Evolutionary conservation across 1,284 basidiomycete genomes (phyloP).

Genomic region (Cryptococcus sp.): DNA sequence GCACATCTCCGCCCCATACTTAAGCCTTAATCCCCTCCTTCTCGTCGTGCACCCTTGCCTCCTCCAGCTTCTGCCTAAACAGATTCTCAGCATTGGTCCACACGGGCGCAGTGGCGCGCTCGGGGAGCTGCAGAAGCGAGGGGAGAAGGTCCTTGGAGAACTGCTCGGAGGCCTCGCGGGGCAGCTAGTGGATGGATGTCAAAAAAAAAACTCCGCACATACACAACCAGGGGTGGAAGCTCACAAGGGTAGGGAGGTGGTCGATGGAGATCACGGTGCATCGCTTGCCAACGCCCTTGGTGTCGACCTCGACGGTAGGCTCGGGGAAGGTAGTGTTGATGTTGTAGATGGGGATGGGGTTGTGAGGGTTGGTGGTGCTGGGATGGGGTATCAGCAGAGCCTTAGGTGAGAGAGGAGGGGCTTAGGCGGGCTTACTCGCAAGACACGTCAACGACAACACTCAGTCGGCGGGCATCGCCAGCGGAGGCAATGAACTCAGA

Average conservation of each 20-base stretch:
- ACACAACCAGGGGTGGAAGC: slow-evolving; percentile 7
- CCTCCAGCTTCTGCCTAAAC: slow-evolving; percentile 71
- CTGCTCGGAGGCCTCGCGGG: slow-evolving; percentile 93
- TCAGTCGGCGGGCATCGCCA: slow-evolving; percentile 66
- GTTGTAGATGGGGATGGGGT: slow-evolving; percentile 93
- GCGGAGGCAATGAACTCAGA: slow-evolving; percentile 68
- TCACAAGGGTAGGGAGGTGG: slow-evolving; percentile 82
- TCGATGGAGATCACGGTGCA: slow-evolving; percentile 92
- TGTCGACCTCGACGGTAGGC: slow-evolving; percentile 84
- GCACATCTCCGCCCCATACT: too few species aligned
- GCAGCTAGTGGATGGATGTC: slow-evolving; percentile 54
- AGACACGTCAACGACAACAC: slow-evolving; percentile 93
- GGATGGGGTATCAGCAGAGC: not conserved
- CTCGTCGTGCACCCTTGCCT: slow-evolving; percentile 46
- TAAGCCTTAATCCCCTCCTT: slow-evolving; percentile 41
- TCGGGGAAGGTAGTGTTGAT: slow-evolving; percentile 94
- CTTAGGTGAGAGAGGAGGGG: too few species aligned
- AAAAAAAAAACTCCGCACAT: not conserved
- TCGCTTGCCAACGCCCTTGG: slow-evolving; percentile 57
- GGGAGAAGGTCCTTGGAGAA: slow-evolving; percentile 89
- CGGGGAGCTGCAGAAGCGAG: slow-evolving; percentile 73
- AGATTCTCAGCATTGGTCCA: slow-evolving; percentile 89
- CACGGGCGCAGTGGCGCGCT: slow-evolving; percentile 65
- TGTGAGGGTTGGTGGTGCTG: slow-evolving; percentile 93
- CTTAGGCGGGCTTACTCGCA: slow-evolving; percentile 62